These are phyloP conservation scores for Penicillium subrubescens DNA, from an alignment of 495 filamentous ascomycete genomes.

Conservation along the genomic window DNA sequence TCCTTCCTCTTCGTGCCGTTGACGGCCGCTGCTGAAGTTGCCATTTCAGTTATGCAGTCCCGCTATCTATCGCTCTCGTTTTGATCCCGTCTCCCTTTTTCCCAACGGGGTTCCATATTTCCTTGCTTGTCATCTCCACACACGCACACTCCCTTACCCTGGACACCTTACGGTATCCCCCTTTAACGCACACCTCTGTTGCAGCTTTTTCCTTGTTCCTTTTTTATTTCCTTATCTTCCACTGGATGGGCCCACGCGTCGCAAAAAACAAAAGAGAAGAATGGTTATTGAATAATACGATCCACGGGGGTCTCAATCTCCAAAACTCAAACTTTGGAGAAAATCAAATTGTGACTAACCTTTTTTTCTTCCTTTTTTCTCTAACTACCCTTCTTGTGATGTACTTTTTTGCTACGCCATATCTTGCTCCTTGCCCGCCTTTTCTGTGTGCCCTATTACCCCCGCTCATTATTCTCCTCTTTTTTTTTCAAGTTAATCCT, in stretches of 20 bases:
- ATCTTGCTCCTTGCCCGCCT: conserved; percentile 43
- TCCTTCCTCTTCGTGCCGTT: conserved; percentile 22
- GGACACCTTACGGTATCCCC: not conserved
- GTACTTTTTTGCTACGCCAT: conserved; percentile 56
- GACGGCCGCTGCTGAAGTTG: conserved; percentile 28
- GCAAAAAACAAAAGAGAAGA: conserved; percentile 27
- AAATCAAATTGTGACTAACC: conserved; percentile 2
- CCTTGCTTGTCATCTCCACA: conserved; percentile 40
- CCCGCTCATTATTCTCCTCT: conserved; percentile 27
- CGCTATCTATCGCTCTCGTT: conserved; percentile 20
- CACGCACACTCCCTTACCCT: conserved; percentile 21
- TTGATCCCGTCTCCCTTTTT: not conserved
- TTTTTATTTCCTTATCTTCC: conserved; percentile 22
- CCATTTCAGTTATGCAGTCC: conserved; percentile 17
- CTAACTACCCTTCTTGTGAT: conserved; percentile 55
- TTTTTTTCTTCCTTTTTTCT: conserved; percentile 10
- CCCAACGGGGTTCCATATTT: conserved; percentile 18
- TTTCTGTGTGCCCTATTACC: conserved; percentile 45
- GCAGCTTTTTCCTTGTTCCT: conserved; percentile 14
- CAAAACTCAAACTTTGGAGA: conserved; percentile 21
- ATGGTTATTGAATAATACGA: conserved; percentile 36
- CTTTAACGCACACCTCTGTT: conserved; percentile 18
- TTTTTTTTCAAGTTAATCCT: conserved; percentile 22
- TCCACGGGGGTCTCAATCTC: conserved; percentile 19
- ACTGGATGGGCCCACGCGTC: conserved; percentile 36